phyloP scores from a whole-genome alignment of 2,329 filamentous ascomycete species.

The Colletotrichum paranaense region DNA sequence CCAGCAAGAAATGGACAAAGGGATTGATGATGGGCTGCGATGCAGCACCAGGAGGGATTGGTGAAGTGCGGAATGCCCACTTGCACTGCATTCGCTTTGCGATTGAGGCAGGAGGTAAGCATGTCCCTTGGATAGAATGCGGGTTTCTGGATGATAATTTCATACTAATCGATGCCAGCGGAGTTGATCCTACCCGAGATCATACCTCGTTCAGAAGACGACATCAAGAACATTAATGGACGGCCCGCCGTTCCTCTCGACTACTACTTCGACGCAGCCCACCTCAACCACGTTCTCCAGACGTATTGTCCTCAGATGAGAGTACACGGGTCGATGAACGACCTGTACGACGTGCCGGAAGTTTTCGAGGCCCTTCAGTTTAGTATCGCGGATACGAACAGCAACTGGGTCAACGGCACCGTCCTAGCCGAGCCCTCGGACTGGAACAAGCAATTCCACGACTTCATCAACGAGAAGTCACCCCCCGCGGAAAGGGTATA shows the following conservation, averaged over 20 bases:
- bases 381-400: slow-evolving; percentile 38
- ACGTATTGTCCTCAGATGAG: slow-evolving; percentile 50
- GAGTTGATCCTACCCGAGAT: slow-evolving; percentile 52
- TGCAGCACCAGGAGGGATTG: slow-evolving; percentile 55
- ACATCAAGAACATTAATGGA: slow-evolving; percentile 39
- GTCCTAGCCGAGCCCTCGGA: slow-evolving; percentile 40
- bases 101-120: slow-evolving; percentile 58
- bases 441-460: slow-evolving; percentile 40
- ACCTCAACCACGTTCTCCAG: slow-evolving; percentile 44
- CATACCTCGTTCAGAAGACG: slow-evolving; percentile 43
- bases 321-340: slow-evolving; percentile 47
- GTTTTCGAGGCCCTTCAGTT: slow-evolving; percentile 41
- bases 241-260: slow-evolving; percentile 41
- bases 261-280: slow-evolving; percentile 48
- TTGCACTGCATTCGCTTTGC: slow-evolving; percentile 58
- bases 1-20: slow-evolving; percentile 50
- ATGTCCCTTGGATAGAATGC: slow-evolving; percentile 13
- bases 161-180: slow-evolving; percentile 39
- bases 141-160: slow-evolving; percentile 22
- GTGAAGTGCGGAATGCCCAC: slow-evolving; percentile 55
- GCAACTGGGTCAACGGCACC: slow-evolving; percentile 38
- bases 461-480: slow-evolving; percentile 40
- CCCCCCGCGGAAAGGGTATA: slow-evolving; percentile 42
- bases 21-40: slow-evolving; percentile 56
- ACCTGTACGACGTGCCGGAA: slow-evolving; percentile 46